These are phyloP conservation scores for Blastobotrys apis DNA, from an alignment of 1,139 yeast genomes.

Conservation along the genomic window DNA sequence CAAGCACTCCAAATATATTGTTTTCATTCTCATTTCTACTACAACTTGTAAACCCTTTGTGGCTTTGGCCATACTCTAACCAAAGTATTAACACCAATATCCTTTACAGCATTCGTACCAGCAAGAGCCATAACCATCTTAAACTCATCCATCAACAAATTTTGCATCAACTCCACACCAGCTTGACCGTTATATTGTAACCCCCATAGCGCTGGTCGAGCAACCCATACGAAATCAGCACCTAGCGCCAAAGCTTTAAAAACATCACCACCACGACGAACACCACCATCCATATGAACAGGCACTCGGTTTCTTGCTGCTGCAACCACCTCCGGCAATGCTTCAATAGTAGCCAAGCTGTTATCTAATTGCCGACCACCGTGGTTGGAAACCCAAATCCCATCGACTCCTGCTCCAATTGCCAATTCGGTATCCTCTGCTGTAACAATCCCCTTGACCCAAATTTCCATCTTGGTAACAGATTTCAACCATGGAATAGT, in stretches of 20 bases:
- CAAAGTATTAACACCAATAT: conserved; percentile 4
- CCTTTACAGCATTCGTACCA: conserved; percentile 17
- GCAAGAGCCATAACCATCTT: conserved; percentile 33
- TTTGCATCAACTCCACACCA: conserved; percentile 45
- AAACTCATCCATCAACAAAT: conserved; percentile 32
- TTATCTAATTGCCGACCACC: conserved; percentile 68
- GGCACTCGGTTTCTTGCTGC: conserved; percentile 47
- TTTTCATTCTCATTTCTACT: background rate
- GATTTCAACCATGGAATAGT: conserved; percentile 41
- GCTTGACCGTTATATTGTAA: conserved; percentile 60
- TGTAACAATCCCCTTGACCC: conserved; percentile 56
- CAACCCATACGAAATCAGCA: conserved; percentile 67
- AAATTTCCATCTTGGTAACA: conserved; percentile 35
- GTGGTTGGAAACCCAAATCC: conserved; percentile 62
- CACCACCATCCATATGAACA: conserved; percentile 63
- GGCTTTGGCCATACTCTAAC: conserved; percentile 11
- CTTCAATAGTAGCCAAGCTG: conserved; percentile 58
- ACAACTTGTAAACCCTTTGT: conserved; percentile 7
- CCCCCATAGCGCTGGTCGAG: conserved; percentile 64
- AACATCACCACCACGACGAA: conserved; percentile 61
- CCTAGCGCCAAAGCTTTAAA: conserved; percentile 64
- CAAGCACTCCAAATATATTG: background rate
- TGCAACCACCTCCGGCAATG: conserved; percentile 56
- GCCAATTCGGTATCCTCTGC: conserved; percentile 58
- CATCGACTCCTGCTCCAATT: conserved; percentile 54